Evolutionary conservation across 2,329 filamentous ascomycete genomes (phyloP).

Genomic region (Cryphonectria radicalis): DNA sequence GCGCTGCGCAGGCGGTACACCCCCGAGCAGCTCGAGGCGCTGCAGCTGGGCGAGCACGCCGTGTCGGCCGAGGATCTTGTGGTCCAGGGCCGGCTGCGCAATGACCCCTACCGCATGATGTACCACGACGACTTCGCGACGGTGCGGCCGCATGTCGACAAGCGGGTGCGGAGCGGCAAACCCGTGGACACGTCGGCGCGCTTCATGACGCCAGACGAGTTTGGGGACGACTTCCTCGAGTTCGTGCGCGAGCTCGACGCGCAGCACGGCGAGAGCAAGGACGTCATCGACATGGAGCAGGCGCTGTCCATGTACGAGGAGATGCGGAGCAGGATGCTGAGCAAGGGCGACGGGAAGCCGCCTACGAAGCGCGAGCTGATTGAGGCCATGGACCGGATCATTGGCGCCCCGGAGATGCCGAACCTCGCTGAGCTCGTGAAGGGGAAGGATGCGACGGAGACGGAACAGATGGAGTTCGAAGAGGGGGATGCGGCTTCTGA

Average conservation of each 20-base stretch:
- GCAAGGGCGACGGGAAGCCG: conserved; percentile 38
- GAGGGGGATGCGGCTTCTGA: conserved; percentile 32
- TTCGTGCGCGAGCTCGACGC: conserved; percentile 51
- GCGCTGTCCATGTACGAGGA: conserved; percentile 56
- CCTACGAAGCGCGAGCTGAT: conserved; percentile 34
- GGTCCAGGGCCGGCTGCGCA: conserved; percentile 71
- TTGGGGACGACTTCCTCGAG: conserved; percentile 59
- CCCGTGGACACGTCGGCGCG: conserved; percentile 60
- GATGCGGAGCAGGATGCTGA: conserved; percentile 41
- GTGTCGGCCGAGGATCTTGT: conserved; percentile 76
- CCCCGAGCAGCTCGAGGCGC: conserved; percentile 77
- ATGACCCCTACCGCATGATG: conserved; percentile 71
- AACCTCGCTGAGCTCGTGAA: conserved; percentile 13
- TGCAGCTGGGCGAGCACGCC: conserved; percentile 78
- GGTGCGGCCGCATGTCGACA: conserved; percentile 78
- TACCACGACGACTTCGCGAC: conserved; percentile 85
- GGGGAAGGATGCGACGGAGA: conserved; percentile 31
- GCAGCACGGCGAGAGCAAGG: conserved; percentile 30
- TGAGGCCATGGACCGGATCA: conserved; percentile 31
- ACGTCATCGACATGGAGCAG: conserved; percentile 42
- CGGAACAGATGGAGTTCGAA: conserved; percentile 32
- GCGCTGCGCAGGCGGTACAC: conserved; percentile 72
- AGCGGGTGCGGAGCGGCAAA: conserved; percentile 55
- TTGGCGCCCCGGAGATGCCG: conserved; percentile 32
- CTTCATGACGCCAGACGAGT: conserved; percentile 66